phyloP scores from a whole-genome alignment of 352 stramenopile genomes.

The Globisporangium recalcitrans region DNA sequence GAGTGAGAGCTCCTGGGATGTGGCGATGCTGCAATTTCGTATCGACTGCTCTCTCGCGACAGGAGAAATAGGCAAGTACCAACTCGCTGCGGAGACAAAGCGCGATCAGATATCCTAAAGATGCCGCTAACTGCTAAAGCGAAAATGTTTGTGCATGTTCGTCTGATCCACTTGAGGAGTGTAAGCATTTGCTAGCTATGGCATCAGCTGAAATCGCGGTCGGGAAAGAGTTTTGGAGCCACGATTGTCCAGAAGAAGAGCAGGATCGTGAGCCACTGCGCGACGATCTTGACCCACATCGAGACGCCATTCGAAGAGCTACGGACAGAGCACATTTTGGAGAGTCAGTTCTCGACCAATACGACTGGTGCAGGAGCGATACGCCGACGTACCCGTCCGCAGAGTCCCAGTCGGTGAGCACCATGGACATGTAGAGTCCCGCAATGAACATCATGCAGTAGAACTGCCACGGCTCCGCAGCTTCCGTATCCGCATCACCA shows the following conservation, averaged over 20 bases:
- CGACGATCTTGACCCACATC: slow-evolving; percentile 95
- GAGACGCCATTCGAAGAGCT: slow-evolving; percentile 66
- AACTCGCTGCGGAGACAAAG: background rate
- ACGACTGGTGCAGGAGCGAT: background rate
- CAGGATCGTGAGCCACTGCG: slow-evolving; percentile 91
- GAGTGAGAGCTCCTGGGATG: background rate
- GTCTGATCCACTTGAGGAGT: too few species aligned
- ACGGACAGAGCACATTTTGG: background rate
- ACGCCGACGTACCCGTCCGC: slow-evolving; percentile 55
- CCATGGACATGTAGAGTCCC: slow-evolving; percentile 93
- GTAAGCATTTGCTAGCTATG: too few species aligned
- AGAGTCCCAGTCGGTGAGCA: slow-evolving; percentile 93
- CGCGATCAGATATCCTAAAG: too few species aligned
- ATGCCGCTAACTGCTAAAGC: too few species aligned
- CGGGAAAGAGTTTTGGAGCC: slow-evolving; percentile 91
- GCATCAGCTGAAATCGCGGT: slow-evolving; percentile 88
- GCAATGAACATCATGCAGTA: slow-evolving; percentile 90
- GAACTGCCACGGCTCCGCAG: slow-evolving; percentile 89
- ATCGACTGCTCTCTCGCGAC: background rate
- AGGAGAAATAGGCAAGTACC: background rate
- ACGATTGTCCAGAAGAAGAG: slow-evolving; percentile 94
- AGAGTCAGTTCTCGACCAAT: background rate
- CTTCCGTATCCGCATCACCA: slow-evolving; percentile 16
- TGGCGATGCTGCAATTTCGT: too few species aligned
- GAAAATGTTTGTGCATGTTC: too few species aligned